These are phyloP conservation scores for Xerophyta viscosa DNA, from an alignment of 106 monocot genomes.

Conservation along the genomic window DNA sequence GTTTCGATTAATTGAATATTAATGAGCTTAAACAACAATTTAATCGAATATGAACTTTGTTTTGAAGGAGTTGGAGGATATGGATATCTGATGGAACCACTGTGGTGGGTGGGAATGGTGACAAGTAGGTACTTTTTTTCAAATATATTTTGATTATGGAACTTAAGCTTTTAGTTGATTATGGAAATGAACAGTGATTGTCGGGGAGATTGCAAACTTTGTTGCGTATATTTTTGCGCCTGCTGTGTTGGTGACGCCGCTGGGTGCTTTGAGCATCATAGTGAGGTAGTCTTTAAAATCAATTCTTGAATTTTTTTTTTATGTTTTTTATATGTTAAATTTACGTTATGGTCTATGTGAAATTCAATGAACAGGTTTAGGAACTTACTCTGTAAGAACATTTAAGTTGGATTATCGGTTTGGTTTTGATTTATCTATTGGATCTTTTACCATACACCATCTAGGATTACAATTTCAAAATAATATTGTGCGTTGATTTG, in stretches of 20 bases:
- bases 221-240: conserved; percentile 92
- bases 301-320: too few species aligned
- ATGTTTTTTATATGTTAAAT: too few species aligned
- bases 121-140: conserved; percentile 52
- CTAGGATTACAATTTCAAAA: too few species aligned
- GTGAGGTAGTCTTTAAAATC: conserved; percentile 90
- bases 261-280: conserved; percentile 91
- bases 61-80: conserved; percentile 75
- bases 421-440: neutral
- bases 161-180: neutral
- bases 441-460: neutral
- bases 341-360: neutral
- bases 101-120: conserved; percentile 93
- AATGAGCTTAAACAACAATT: too few species aligned
- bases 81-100: conserved; percentile 76
- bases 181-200: conserved; percentile 47
- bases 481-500: too few species aligned
- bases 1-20: too few species aligned
- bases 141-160: neutral
- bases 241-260: conserved; percentile 82
- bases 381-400: neutral
- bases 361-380: neutral
- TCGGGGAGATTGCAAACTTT: conserved; percentile 88
- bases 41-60: too few species aligned
- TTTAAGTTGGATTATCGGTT: neutral